Evolutionary conservation across 2,329 filamentous ascomycete species (phyloP), one percentile per base, ranked within the genome.

Genomic region (Waltergamsia citrina): DNA sequence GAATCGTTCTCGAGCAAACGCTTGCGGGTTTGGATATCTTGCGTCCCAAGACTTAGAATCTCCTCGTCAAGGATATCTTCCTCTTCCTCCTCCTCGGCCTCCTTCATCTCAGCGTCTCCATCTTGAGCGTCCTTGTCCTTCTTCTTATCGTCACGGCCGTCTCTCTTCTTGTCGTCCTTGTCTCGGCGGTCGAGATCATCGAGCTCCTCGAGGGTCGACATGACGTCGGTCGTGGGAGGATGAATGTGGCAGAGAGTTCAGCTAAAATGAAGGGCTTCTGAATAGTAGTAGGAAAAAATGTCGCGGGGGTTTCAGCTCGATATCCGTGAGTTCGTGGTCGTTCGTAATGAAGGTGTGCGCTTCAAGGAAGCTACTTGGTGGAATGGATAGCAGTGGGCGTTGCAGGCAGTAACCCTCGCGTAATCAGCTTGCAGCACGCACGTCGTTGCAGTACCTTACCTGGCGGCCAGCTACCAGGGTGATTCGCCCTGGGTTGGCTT

Each of bases 1-100:
- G 92, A 84, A 62, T 98, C 92, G 62, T 98, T 98, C 63, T 98
- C 92, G 45, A 98, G 71, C 54, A 98, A 73, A 53, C 88, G 81
- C 68, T 81, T 84, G 59, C 92, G 78, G 50, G 87, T 94, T 51
- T 85, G 71, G 52, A 98, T 93, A 65, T 98, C 92, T 67, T 86
- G 79, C 67, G 92, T 96, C 69, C 82, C 90, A 49, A 93, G 81
- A 57, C 78, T 81, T 40, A 96, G 75, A 50, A 98, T 90, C 66
- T 98, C 92, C 36, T 90, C 81, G 60, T 96, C 90, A 43, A 98
- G 73, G 35, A 88, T 73, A 46, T 93, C 81, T 32, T 90, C 85
- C 44, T 37, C 35, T 14, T 41, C 41, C 16, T 78, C 73, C 20
- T 68, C 62, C 43, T 81, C 79, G 9, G 78, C 81, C 56, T 95